Evolutionary conservation across 352 stramenopile genomes (phyloP).

Genomic region (Hyaloperonospora arabidopsidis): DNA sequence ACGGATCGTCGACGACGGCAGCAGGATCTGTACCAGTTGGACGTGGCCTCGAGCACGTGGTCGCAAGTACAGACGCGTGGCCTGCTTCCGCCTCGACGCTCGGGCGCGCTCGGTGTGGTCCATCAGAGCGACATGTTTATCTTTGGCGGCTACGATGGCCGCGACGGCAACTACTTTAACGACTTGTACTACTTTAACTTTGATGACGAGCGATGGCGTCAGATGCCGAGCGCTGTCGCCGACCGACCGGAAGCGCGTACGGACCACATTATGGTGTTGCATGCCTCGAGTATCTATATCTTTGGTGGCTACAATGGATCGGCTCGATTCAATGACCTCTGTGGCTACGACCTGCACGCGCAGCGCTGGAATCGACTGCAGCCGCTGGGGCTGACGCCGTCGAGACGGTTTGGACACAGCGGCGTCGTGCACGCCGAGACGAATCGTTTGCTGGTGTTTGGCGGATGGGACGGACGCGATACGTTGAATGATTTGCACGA

Average conservation of each 20-base stretch:
- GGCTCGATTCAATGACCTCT: constrained; percentile 78
- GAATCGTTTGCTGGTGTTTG: constrained; percentile 79
- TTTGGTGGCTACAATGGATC: constrained; percentile 86
- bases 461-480: constrained; percentile 80
- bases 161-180: constrained; percentile 87
- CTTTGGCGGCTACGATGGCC: constrained; percentile 85
- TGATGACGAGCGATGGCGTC: constrained; percentile 59
- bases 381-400: constrained; percentile 39
- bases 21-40: constrained; percentile 82
- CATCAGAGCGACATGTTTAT: constrained; percentile 83
- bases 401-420: constrained; percentile 75
- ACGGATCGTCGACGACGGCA: constrained; percentile 71
- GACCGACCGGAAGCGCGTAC: constrained; percentile 69
- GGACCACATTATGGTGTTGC: constrained; percentile 84
- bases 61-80: constrained; percentile 65
- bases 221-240: constrained; percentile 60
- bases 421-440: constrained; percentile 61
- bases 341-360: constrained; percentile 51
- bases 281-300: constrained; percentile 72
- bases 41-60: constrained; percentile 58
- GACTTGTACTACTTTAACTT: constrained; percentile 87
- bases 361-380: constrained; percentile 54
- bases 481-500: constrained; percentile 81
- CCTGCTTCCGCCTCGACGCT: constrained; percentile 55
- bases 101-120: constrained; percentile 70